Base-by-base conservation (phyloP, 306 rosid genomes). In the Lagenaria siceraria region DNA sequence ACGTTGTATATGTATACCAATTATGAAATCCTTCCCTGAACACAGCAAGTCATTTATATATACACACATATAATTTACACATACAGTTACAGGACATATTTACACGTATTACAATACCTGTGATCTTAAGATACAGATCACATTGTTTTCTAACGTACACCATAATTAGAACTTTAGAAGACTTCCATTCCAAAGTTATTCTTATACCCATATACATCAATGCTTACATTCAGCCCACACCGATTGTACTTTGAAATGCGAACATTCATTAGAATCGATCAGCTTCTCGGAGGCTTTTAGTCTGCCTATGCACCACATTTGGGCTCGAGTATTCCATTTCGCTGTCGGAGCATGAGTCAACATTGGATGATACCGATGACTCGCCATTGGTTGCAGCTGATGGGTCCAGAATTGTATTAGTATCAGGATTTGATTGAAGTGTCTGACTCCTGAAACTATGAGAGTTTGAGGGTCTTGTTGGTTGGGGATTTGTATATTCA, bases 291-390 rank as follows among this genome's bases (percentile, higher is more conserved):
- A 68, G 54, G 54, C 78, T 86, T 55, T 89, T 80, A 13, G 81
- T 81, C 80, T 74, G 88, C 87, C 90, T 86, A 10, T 81, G 90
- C 43, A 76, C 83, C 86, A 86, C 77, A 85, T 82, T 81, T 63
- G 94, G 64, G 83, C 83, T 73, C 8, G 87, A 85, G 83, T 52
- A 83, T 48, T 90, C 92, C 19, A 73, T 60, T 24, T 83, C 87
- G 55, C 46, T 77, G 0, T 83, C 85, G 22, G 88, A 70, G 43
- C 89, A 70, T 24, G 89, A 87, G 25, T 82, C 84, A 75, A 86
- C 85, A 66, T 87, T 85, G 7, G 96, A 85, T 35, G 88, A 92
- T 59, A 74, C 74, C 2, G 79, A 74, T 1, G 93, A 88, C 77
- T 76, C 75, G 11, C 43, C n/a, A 9, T 24, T 43, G 56, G 56